A percentile compares a stretch with the other conserved stretches of the same genome.
phyloP scores from a whole-genome alignment of 2,329 filamentous ascomycete species.

The Dactylonectria estremocensis region DNA sequence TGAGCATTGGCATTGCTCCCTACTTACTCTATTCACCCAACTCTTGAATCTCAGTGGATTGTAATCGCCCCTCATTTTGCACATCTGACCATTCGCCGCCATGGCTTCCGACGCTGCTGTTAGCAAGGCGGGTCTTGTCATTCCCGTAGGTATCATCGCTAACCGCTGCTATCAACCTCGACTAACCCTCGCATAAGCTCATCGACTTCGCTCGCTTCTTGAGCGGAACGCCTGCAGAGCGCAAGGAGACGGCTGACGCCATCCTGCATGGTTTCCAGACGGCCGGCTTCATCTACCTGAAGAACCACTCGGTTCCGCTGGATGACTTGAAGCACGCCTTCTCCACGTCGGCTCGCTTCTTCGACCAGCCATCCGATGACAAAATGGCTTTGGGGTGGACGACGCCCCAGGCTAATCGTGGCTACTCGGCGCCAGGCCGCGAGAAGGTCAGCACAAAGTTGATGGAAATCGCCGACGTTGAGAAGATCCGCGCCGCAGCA shows the following conservation, averaged over 20 bases:
- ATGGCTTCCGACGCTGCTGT: slow-evolving; percentile 61
- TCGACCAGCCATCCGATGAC: slow-evolving; percentile 71
- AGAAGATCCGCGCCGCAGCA: slow-evolving; percentile 68
- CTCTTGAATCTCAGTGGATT: neutral
- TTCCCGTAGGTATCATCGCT: slow-evolving; percentile 61
- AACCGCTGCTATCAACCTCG: neutral
- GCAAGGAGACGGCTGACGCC: slow-evolving; percentile 76
- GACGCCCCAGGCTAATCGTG: slow-evolving; percentile 79
- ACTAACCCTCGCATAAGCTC: slow-evolving; percentile 39
- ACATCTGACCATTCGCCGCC: slow-evolving; percentile 7
- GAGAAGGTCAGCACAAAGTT: slow-evolving; percentile 77
- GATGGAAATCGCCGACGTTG: slow-evolving; percentile 69
- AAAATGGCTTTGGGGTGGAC: slow-evolving; percentile 81
- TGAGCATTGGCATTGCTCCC: neutral
- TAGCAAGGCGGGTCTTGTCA: slow-evolving; percentile 67
- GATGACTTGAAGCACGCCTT: slow-evolving; percentile 75
- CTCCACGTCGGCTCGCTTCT: slow-evolving; percentile 78
- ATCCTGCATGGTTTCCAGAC: slow-evolving; percentile 87
- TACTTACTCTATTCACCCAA: neutral
- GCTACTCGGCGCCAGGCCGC: slow-evolving; percentile 78
- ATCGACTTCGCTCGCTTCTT: slow-evolving; percentile 81
- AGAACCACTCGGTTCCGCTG: slow-evolving; percentile 80
- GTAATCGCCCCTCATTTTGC: neutral
- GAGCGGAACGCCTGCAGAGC: slow-evolving; percentile 71
- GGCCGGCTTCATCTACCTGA: slow-evolving; percentile 91